Percentiles rank a stretch among this genome's conserved stretches.
These are phyloP conservation scores for Globisporangium canariense DNA, from an alignment of 352 stramenopile species.

Conservation along the genomic window DNA sequence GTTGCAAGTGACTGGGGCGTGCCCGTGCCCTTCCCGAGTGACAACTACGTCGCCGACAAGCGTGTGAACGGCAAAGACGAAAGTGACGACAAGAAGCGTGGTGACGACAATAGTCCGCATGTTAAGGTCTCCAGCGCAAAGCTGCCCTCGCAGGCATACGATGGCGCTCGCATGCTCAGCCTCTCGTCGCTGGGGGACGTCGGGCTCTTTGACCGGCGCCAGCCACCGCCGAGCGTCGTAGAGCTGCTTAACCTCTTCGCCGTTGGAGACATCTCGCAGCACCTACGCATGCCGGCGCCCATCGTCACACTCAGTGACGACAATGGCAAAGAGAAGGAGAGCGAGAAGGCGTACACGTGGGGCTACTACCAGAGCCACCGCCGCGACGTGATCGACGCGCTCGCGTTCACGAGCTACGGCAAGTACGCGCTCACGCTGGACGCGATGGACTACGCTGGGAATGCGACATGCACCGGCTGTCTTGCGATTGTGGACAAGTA, in stretches of 20 bases:
- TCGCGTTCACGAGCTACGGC: constrained; percentile 43
- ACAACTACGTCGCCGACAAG: constrained; percentile 53
- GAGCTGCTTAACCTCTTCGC: constrained; percentile 21
- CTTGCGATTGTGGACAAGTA: constrained; percentile 56
- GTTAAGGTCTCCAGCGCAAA: constrained; percentile 4
- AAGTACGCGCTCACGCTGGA: constrained; percentile 53
- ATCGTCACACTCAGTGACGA: constrained; percentile 18
- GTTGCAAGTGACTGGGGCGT: constrained; percentile 36
- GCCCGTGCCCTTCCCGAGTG: constrained; percentile 44
- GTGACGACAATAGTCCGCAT: not conserved
- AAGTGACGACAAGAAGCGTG: not conserved
- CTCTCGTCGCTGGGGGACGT: constrained; percentile 16
- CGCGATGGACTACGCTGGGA: constrained; percentile 40
- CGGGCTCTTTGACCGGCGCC: constrained; percentile 13
- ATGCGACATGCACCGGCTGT: constrained; percentile 46
- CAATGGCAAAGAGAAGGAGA: not conserved
- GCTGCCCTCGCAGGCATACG: constrained; percentile 9
- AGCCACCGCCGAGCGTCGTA: constrained; percentile 10
- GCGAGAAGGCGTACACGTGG: constrained; percentile 32
- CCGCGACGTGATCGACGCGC: constrained; percentile 30
- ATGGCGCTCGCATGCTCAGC: constrained; percentile 14
- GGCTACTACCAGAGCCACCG: constrained; percentile 48
- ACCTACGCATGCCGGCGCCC: constrained; percentile 13
- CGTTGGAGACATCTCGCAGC: constrained; percentile 13
- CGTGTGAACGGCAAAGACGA: constrained; percentile 27